Base-by-base conservation (phyloP, 441 rosid genomes). In the Populus hybrid region DNA sequence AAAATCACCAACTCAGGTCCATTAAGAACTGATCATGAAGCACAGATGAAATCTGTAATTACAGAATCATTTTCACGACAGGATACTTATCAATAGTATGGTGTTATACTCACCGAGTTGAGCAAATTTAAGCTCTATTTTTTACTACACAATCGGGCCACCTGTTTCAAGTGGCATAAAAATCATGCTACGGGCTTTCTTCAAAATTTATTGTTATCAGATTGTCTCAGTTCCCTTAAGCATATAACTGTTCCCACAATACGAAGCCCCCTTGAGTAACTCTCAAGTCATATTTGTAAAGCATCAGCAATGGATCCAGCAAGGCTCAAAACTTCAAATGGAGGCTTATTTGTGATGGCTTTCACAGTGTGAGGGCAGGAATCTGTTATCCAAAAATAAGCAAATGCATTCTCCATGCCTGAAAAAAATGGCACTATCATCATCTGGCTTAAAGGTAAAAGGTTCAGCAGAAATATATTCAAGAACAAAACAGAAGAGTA, bases 381-480 rank as follows among this genome's bases (percentile, higher is more conserved):
- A 81, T 95, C 97, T 1, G 99, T 94, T 77, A 94, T 95, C 99
- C 98, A 95, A 79, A 95, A 95, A 88, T 89, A 86, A 45, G 89
- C 77, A 79, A 95, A 94, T 38, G 92, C 97, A 70, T 84, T 89
- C 79, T 80, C 90, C 1, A 77, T 24, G 68, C 89, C 95, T 42
- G 23, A 42, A 24, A 63, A 26, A 69, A 59, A 33, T 29, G 23
- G 74, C 66, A 42, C 42, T 76, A 77, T 78, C 64, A 72, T 53
- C 68, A 26, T 28, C 35, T 1, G 16, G n/a, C 3, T 63, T 2
- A 2, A 66, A 12, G 64, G 1, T 29, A 71, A 16, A 66, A 14
- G 23, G 69, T 14, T 21, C 10, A 12, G 9, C 8, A 5, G 6
- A 66, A 36, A 56, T 45, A 77, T 26, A 35, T 50, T 20, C 12